Percentiles rank a stretch among this genome's conserved stretches.
phyloP scores from a whole-genome alignment of 371 early-diverging fungal species.

The Smittium culicis region DNA sequence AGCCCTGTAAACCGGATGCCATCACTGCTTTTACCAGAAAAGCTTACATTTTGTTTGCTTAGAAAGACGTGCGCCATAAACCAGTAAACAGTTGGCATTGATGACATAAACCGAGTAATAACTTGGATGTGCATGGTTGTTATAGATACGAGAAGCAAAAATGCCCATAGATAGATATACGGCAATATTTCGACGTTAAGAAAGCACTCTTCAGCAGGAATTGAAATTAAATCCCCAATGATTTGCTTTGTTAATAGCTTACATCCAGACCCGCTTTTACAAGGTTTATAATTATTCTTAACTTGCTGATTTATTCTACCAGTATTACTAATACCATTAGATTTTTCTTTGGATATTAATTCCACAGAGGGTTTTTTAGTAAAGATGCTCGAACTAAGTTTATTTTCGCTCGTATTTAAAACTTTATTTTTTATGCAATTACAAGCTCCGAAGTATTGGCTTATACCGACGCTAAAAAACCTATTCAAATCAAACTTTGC shows the following conservation, averaged over 20 bases:
- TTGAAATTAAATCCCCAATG: background rate
- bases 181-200: conserved; percentile 32
- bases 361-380: background rate
- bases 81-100: conserved; percentile 70
- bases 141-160: conserved; percentile 41
- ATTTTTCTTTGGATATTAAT: background rate
- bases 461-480: conserved; percentile 39
- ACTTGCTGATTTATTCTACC: too few relatives aligned
- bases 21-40: background rate
- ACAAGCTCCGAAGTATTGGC: background rate
- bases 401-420: background rate
- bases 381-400: background rate
- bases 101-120: conserved; percentile 72
- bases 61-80: conserved; percentile 42
- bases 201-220: conserved; percentile 16
- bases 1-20: conserved; percentile 14
- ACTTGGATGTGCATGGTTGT: conserved; percentile 83
- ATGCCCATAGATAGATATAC: conserved; percentile 54
- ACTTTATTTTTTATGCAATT: too few relatives aligned
- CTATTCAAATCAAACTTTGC: conserved; percentile 35
- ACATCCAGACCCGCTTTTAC: background rate
- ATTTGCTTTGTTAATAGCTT: background rate
- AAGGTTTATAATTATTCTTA: background rate
- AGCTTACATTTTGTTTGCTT: conserved; percentile 14
- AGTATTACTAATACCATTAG: background rate